These are phyloP conservation scores for Orbilia quercus DNA, from an alignment of 2,329 filamentous ascomycete genomes.

Conservation along the genomic window DNA sequence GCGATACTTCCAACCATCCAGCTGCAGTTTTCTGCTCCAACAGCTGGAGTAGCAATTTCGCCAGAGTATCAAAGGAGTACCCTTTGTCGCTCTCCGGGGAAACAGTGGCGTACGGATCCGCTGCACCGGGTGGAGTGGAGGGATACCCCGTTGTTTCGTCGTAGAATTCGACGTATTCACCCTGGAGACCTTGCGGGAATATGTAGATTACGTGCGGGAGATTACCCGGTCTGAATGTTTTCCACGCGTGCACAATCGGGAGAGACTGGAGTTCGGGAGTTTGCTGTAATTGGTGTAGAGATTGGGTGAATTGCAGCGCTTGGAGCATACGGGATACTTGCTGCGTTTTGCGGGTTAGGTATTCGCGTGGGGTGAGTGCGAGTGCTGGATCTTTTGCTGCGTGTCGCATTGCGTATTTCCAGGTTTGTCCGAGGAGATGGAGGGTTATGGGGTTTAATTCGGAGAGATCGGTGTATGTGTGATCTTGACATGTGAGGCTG, in stretches of 20 bases:
- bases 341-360: background rate
- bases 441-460: conserved; percentile 19
- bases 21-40: too few relatives aligned
- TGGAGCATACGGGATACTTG: conserved; percentile 1
- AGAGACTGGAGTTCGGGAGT: background rate
- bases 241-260: background rate
- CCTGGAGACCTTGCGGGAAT: background rate
- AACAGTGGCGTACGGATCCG: background rate
- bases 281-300: background rate
- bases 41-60: too few relatives aligned
- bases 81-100: too few relatives aligned
- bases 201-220: background rate
- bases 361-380: background rate
- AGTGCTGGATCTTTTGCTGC: background rate
- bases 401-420: conserved; percentile 4
- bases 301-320: background rate
- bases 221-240: background rate
- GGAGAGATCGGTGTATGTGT: conserved; percentile 5
- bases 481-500: background rate
- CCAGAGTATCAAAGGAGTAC: too few relatives aligned
- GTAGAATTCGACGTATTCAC: too few relatives aligned
- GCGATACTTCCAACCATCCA: too few relatives aligned
- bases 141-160: too few relatives aligned
- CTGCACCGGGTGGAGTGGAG: background rate
- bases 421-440: conserved; percentile 6